phyloP scores from a whole-genome alignment of 805 yeast species.

The Suhomyces canberraensis region DNA sequence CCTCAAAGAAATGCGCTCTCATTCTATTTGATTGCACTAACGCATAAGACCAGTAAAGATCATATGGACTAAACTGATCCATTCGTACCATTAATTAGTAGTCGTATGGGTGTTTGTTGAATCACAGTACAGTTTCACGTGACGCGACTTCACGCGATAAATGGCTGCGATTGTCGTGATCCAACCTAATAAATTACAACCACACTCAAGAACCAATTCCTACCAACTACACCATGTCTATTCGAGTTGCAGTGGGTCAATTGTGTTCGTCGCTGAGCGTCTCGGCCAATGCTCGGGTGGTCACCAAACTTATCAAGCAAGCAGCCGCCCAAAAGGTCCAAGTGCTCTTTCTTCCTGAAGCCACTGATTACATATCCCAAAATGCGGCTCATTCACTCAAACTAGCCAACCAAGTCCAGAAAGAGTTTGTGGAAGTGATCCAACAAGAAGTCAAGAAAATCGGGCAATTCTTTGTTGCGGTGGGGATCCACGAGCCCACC shows the following conservation, averaged over 20 bases:
- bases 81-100: no score
- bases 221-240: not conserved
- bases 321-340: constrained; percentile 63
- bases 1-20: no score
- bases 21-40: no score
- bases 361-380: constrained; percentile 80
- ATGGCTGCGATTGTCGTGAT: no score
- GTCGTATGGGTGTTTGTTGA: no score
- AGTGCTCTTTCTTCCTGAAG: constrained; percentile 87
- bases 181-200: no score
- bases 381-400: constrained; percentile 61
- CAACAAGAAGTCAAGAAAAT: constrained; percentile 45
- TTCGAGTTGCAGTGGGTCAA: constrained; percentile 74
- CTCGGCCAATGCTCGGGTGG: constrained; percentile 55
- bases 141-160: no score
- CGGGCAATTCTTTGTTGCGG: constrained; percentile 58
- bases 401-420: constrained; percentile 46
- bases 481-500: constrained; percentile 87
- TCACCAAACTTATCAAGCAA: constrained; percentile 53
- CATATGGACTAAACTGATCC: no score
- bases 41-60: no score
- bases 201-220: not conserved
- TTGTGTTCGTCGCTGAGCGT: constrained; percentile 70
- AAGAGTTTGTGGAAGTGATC: constrained; percentile 41
- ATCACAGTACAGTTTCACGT: no score